phyloP scores from a whole-genome alignment of 2,329 filamentous ascomycete genomes.

The Gnomoniopsis smithogilvyi region DNA sequence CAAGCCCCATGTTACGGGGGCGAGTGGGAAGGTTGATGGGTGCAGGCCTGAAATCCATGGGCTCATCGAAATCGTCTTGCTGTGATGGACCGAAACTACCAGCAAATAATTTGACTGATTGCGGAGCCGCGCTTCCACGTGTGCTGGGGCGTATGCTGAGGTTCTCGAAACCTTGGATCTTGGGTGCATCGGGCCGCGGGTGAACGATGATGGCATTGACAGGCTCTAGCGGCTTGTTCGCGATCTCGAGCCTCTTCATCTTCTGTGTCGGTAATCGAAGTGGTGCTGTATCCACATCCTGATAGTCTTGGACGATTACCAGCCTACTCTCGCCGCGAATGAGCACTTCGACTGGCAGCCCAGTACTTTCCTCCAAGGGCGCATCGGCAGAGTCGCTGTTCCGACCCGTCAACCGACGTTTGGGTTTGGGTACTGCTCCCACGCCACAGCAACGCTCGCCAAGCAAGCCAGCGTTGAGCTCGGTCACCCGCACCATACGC shows the following conservation, averaged over 20 bases:
- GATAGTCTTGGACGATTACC: conserved; percentile 51
- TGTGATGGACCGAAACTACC: conserved; percentile 12
- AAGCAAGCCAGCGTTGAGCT: conserved; percentile 50
- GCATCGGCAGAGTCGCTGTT: conserved; percentile 19
- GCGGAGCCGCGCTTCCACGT: conserved; percentile 31
- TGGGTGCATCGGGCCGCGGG: conserved; percentile 38
- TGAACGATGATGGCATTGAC: conserved; percentile 55
- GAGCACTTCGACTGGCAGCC: conserved; percentile 50
- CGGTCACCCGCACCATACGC: conserved; percentile 53
- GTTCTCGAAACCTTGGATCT: conserved; percentile 44
- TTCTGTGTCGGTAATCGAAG: conserved; percentile 24
- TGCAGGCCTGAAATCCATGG: conserved; percentile 2
- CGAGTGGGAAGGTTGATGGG: conserved; percentile 9
- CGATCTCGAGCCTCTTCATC: conserved; percentile 14
- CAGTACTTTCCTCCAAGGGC: conserved; percentile 25
- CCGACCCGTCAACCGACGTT: conserved; percentile 3
- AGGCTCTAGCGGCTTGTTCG: conserved; percentile 30
- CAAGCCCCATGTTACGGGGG: conserved; percentile 33
- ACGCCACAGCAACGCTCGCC: conserved; percentile 56
- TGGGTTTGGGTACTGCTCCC: conserved; percentile 38
- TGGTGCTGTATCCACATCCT: conserved; percentile 31
- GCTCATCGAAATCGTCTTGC: conserved; percentile 2
- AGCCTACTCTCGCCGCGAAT: conserved; percentile 54
- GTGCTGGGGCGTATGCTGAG: conserved; percentile 42
- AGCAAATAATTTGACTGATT: conserved; percentile 5